phyloP scores from a whole-genome alignment of 2,329 filamentous ascomycete species.

The Dothidotthia symphoricarpi region DNA sequence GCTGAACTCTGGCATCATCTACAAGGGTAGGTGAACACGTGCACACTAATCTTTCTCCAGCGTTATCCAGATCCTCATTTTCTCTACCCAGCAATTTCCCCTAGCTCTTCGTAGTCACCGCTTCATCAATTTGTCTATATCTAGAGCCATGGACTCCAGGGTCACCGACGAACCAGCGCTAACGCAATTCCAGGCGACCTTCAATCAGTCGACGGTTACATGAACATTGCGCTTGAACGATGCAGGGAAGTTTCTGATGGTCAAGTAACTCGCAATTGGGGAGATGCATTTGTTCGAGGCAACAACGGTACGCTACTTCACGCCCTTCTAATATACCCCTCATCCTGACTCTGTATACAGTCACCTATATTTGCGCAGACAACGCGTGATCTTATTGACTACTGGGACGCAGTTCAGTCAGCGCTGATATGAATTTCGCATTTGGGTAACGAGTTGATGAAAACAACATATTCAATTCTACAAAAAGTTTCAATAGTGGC shows the following conservation, averaged over 20 bases:
- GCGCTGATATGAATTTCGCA: not conserved
- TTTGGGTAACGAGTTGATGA: not conserved
- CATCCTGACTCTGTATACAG: conserved; percentile 16
- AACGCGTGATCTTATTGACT: conserved; percentile 16
- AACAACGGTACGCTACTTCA: conserved; percentile 74
- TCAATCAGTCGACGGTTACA: conserved; percentile 97
- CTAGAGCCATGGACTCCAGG: no score
- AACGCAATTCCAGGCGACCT: conserved; percentile 68
- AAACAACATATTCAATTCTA: not conserved
- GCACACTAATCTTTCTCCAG: not conserved
- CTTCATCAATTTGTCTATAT: no score
- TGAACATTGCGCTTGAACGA: conserved; percentile 98
- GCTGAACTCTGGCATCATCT: conserved; percentile 96
- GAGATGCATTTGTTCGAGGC: conserved; percentile 91
- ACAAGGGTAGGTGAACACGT: conserved; percentile 67
- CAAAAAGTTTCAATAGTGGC: not conserved
- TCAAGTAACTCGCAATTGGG: conserved; percentile 76
- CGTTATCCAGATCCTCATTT: no score
- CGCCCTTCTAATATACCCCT: not conserved
- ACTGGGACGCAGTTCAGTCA: not conserved
- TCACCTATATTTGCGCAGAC: conserved; percentile 36
- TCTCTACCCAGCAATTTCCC: no score
- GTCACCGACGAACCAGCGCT: not conserved
- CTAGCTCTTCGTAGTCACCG: no score
- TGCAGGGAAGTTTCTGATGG: conserved; percentile 90